Conservation (phyloP, 495 filamentous ascomycete genomes). For the Parathielavia appendiculata region DNA sequence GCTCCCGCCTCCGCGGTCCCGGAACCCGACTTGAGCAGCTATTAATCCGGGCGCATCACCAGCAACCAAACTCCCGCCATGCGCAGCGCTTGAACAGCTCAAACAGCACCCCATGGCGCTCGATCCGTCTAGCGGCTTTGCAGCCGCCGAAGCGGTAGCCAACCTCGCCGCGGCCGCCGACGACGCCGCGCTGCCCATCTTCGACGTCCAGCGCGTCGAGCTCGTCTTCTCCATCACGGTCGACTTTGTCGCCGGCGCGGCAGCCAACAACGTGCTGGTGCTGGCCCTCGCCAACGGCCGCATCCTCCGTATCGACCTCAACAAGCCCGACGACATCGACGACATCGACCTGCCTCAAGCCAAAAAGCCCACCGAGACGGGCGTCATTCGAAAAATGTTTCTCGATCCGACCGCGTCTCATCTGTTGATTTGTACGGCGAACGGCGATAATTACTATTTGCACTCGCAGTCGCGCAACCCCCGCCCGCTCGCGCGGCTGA, state of each 20-base stretch:
- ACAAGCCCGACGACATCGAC: constrained; percentile 90
- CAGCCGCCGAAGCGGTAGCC: constrained; percentile 43
- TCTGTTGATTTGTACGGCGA: constrained; percentile 81
- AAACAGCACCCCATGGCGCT: constrained; percentile 38
- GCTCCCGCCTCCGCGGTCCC: neutral
- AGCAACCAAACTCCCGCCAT: neutral
- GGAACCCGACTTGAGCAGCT: neutral
- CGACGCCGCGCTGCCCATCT: constrained; percentile 69
- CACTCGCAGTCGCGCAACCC: constrained; percentile 90
- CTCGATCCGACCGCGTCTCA: constrained; percentile 95
- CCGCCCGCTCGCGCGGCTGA: constrained; percentile 72
- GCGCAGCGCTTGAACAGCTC: constrained; percentile 3
- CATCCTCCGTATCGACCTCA: constrained; percentile 89
- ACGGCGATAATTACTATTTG: constrained; percentile 95
- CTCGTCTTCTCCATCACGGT: constrained; percentile 86
- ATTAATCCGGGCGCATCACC: neutral
- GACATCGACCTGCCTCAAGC: constrained; percentile 82
- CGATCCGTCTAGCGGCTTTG: constrained; percentile 49
- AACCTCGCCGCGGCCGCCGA: constrained; percentile 52
- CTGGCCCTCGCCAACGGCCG: constrained; percentile 82
- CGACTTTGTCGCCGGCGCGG: constrained; percentile 93
- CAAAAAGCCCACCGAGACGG: constrained; percentile 83
- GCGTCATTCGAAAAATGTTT: constrained; percentile 90
- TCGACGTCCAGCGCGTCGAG: constrained; percentile 84
- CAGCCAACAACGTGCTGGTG: constrained; percentile 94